Percentiles rank a stretch among this genome's conserved stretches.
phyloP scores from a whole-genome alignment of 306 rosid species.

The Cucurbita ficifolia region DNA sequence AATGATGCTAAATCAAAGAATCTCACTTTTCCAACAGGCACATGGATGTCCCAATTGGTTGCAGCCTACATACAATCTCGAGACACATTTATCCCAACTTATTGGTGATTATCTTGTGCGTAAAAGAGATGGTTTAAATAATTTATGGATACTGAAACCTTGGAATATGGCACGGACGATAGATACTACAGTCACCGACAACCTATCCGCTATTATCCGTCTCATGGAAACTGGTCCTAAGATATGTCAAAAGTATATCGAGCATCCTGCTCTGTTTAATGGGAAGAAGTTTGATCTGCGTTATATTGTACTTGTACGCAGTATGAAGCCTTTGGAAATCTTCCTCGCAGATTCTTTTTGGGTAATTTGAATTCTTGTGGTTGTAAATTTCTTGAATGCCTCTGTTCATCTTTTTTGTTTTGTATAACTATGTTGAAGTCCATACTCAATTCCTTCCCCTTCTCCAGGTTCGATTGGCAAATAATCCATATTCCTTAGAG shows the following conservation, averaged over 20 bases:
- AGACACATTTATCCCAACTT: slow-evolving; percentile 64
- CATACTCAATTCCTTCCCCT: neutral
- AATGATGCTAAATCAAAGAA: neutral
- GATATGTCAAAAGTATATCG: slow-evolving; percentile 95
- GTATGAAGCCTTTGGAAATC: slow-evolving; percentile 64
- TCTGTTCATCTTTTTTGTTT: neutral
- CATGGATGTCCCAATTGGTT: slow-evolving; percentile 78
- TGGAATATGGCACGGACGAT: slow-evolving; percentile 99
- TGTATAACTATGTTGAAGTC: neutral
- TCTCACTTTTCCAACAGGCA: slow-evolving; percentile 32
- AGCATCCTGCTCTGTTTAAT: slow-evolving; percentile 68
- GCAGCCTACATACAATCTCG: slow-evolving; percentile 93
- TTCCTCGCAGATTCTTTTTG: slow-evolving; percentile 82
- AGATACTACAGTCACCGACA: slow-evolving; percentile 80
- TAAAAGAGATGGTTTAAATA: slow-evolving; percentile 51
- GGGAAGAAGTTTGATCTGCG: slow-evolving; percentile 89
- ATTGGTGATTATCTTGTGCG: slow-evolving; percentile 70
- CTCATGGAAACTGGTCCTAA: slow-evolving; percentile 96
- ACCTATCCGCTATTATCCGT: slow-evolving; percentile 62
- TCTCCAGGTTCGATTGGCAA: slow-evolving; percentile 80
- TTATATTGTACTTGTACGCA: slow-evolving; percentile 70
- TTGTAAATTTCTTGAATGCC: neutral
- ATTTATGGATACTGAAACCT: slow-evolving; percentile 88
- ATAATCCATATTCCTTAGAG: slow-evolving; percentile 67
- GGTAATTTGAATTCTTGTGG: slow-evolving; percentile 32